These are phyloP conservation scores for Bryopsis sp. DNA, from an alignment of 139 green algal species.

Conservation along the genomic window DNA sequence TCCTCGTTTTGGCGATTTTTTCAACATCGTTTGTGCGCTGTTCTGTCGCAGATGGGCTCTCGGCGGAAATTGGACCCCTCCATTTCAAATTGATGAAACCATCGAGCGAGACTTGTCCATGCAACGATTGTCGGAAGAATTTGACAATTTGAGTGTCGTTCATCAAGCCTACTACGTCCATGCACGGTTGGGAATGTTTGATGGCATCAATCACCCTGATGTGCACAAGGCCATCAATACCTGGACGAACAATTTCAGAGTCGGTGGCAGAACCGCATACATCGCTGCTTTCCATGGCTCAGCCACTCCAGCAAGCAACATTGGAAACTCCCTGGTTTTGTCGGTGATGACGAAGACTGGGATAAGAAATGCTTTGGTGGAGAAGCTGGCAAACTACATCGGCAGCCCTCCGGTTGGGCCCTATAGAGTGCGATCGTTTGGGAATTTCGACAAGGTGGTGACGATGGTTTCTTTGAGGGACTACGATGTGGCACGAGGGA, in stretches of 20 bases:
- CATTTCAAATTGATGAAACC: background rate
- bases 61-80: background rate
- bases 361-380: conserved; percentile 10
- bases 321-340: conserved; percentile 23
- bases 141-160: background rate
- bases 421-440: conserved; percentile 2
- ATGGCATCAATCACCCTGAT: background rate
- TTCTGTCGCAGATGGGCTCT: too few species aligned
- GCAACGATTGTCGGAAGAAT: conserved; percentile 7
- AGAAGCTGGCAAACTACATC: conserved; percentile 33
- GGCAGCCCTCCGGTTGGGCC: conserved; percentile 4
- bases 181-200: background rate
- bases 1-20: too few species aligned
- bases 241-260: conserved; percentile 22
- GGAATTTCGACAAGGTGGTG: background rate
- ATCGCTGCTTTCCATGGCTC: conserved; percentile 23
- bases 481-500: conserved; percentile 7
- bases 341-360: background rate
- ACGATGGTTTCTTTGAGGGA: background rate
- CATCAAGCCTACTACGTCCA: conserved; percentile 16
- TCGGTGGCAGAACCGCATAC: conserved; percentile 40
- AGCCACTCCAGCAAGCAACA: conserved; percentile 16
- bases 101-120: conserved; percentile 23
- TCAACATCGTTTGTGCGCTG: too few species aligned
- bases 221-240: background rate